Conservation (phyloP, 2,329 filamentous ascomycete genomes). For the Volutella citrinella region DNA sequence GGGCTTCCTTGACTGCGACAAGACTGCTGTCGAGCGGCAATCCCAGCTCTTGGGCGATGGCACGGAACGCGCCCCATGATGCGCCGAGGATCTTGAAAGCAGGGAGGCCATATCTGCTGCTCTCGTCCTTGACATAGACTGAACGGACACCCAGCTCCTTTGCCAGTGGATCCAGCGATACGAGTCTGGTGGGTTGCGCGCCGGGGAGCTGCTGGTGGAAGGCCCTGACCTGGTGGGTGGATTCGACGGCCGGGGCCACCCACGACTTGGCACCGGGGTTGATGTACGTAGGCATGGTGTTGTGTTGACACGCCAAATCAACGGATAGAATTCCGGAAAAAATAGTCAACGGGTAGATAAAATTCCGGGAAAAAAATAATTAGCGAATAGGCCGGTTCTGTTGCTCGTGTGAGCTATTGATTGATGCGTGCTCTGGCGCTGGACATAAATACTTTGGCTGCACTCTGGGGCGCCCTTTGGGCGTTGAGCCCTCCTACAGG, state of each 20-base stretch:
- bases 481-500: too few relatives aligned
- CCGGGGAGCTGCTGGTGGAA: conserved; percentile 60
- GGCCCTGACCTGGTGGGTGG: conserved; percentile 13
- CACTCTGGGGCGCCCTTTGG: too few relatives aligned
- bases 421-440: too few relatives aligned
- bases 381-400: too few relatives aligned
- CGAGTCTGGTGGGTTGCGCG: conserved; percentile 54
- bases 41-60: conserved; percentile 44
- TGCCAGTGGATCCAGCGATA: conserved; percentile 51
- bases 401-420: too few relatives aligned
- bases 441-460: too few relatives aligned
- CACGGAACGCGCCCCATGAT: conserved; percentile 66
- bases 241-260: conserved; percentile 8
- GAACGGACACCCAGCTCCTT: conserved; percentile 52
- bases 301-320: too few relatives aligned
- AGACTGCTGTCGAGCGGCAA: conserved; percentile 42
- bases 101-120: conserved; percentile 63
- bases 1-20: conserved; percentile 36
- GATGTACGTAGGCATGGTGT: too few relatives aligned
- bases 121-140: conserved; percentile 71
- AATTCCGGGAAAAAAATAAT: too few relatives aligned
- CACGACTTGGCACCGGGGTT: conserved; percentile 19
- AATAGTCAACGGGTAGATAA: too few relatives aligned
- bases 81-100: conserved; percentile 80
- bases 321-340: too few relatives aligned